These are phyloP conservation scores for Pseudogymnoascus sp. DNA, from an alignment of 2,329 filamentous ascomycete genomes.

Conservation along the genomic window DNA sequence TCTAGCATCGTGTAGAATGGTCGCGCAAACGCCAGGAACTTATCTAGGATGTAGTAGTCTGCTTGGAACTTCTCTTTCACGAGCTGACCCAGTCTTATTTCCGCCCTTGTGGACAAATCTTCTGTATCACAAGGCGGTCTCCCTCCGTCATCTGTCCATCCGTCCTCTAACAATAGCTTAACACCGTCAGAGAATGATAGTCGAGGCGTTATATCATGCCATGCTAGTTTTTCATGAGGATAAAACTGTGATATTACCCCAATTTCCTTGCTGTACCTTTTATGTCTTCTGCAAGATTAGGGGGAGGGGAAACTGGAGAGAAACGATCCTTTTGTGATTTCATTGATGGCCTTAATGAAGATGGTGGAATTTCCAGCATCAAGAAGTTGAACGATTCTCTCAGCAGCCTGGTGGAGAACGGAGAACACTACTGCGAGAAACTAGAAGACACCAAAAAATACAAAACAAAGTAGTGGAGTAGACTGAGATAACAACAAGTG, in stretches of 20 bases:
- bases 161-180: slow-evolving; percentile 69
- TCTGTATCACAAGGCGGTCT: slow-evolving; percentile 63
- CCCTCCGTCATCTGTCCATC: slow-evolving; percentile 71
- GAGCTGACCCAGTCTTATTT: slow-evolving; percentile 76
- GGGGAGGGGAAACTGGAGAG: too few species aligned
- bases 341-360: too few species aligned
- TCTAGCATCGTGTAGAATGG: slow-evolving; percentile 92
- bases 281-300: too few species aligned
- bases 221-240: slow-evolving; percentile 78
- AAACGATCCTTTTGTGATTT: too few species aligned
- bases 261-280: slow-evolving; percentile 62
- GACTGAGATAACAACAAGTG: too few species aligned
- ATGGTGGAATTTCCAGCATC: too few species aligned
- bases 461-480: too few species aligned
- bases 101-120: slow-evolving; percentile 77
- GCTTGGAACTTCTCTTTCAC: slow-evolving; percentile 81
- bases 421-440: too few species aligned
- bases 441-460: too few species aligned
- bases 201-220: slow-evolving; percentile 76
- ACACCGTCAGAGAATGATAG: slow-evolving; percentile 75
- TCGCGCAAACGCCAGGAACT: slow-evolving; percentile 75
- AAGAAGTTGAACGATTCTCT: too few species aligned
- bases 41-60: slow-evolving; percentile 91
- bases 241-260: slow-evolving; percentile 76
- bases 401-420: too few species aligned